A percentile compares a stretch with the other conserved stretches of the same genome.
phyloP scores from a whole-genome alignment of 306 rosid species.

The Canavalia gladiata region DNA sequence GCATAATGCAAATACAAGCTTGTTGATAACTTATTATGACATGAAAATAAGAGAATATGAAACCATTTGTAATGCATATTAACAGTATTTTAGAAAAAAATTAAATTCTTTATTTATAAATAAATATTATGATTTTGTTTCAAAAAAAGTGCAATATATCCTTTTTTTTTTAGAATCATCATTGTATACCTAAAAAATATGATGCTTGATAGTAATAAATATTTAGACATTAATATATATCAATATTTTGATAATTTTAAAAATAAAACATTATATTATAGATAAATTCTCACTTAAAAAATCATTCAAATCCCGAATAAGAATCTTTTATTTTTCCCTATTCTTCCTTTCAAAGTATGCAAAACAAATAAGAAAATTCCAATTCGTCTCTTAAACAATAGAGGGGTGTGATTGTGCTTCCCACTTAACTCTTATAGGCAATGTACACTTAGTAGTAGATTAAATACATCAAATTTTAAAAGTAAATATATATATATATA shows the following conservation, averaged over 20 bases:
- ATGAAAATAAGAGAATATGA: constrained; percentile 10
- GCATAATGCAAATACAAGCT: constrained; percentile 94
- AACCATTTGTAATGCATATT: not conserved
- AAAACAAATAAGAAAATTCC: not conserved
- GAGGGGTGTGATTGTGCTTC: not conserved
- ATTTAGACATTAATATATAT: not conserved
- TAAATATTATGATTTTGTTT: not conserved
- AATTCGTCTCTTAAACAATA: not conserved
- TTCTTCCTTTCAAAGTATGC: not conserved
- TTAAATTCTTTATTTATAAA: not conserved
- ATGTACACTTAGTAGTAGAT: constrained; percentile 8
- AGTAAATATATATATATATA: not conserved
- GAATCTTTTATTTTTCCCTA: not conserved
- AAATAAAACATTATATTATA: not conserved
- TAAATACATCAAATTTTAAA: not conserved
- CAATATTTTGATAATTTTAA: not conserved
- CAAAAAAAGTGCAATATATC: not conserved
- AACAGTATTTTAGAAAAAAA: constrained; percentile 30
- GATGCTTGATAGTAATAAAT: constrained; percentile 1
- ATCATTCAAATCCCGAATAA: not conserved
- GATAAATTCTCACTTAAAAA: not conserved
- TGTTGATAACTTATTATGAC: constrained; percentile 71
- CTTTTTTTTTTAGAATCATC: not conserved
- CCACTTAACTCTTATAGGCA: not conserved
- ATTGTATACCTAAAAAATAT: not conserved